phyloP scores from a whole-genome alignment of 1,284 basidiomycete species.

The Trichosporon faecale region DNA sequence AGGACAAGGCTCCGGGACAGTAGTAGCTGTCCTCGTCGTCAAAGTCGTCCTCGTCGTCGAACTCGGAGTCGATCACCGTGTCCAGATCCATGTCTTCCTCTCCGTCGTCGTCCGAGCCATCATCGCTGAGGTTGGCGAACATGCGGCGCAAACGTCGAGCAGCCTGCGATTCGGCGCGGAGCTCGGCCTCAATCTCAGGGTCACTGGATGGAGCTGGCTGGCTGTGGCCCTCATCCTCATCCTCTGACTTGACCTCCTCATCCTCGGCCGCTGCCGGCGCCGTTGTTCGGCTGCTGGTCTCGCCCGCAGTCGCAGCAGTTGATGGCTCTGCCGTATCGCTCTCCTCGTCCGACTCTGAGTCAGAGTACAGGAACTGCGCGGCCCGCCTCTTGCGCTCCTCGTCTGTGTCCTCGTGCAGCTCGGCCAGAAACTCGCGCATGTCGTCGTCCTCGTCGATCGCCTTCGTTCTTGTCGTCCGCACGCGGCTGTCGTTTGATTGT shows the following conservation, averaged over 20 bases:
- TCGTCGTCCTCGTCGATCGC: conserved; percentile 10
- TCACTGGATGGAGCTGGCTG: not conserved
- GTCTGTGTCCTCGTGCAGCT: not conserved
- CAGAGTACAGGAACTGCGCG: conserved; percentile 13
- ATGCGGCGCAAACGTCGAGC: not conserved
- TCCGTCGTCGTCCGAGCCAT: conserved; percentile 36
- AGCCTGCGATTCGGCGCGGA: conserved; percentile 14
- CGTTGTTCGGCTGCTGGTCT: not conserved
- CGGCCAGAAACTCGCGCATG: not conserved
- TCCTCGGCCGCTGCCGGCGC: not conserved
- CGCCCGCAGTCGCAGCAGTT: not conserved
- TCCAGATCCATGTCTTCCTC: conserved; percentile 30
- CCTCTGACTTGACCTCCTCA: not conserved
- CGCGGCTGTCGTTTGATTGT: not conserved
- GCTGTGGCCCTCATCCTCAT: too few relatives aligned
- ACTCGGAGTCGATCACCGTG: conserved; percentile 31
- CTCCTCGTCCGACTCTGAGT: not conserved
- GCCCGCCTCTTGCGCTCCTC: not conserved
- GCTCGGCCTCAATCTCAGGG: conserved; percentile 9
- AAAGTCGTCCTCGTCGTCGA: conserved; percentile 35
- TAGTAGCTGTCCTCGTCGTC: conserved; percentile 22
- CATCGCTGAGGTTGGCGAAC: conserved; percentile 22
- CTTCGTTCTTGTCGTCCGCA: not conserved
- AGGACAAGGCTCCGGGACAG: conserved; percentile 20
- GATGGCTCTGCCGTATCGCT: not conserved